Percentiles rank a stretch among this genome's conserved stretches.
Evolutionary conservation across 2,329 filamentous ascomycete genomes (phyloP).

Genomic region (Endoconidiophora laricicola): DNA sequence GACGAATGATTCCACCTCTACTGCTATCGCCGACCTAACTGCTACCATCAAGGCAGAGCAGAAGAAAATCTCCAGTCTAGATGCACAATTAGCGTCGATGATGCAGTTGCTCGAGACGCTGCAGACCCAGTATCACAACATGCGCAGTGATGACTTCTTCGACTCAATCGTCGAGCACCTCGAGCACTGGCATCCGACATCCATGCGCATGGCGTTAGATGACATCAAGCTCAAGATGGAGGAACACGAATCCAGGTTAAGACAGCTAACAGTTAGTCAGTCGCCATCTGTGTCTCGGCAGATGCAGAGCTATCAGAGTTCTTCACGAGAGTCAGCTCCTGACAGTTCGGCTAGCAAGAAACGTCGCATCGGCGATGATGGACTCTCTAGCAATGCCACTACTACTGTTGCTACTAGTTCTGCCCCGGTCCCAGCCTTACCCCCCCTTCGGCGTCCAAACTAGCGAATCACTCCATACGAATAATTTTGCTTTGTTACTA

Average conservation of each 20-base stretch:
- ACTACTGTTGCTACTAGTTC: too few relatives aligned
- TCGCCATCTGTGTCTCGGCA: too few relatives aligned
- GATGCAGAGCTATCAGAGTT: too few relatives aligned
- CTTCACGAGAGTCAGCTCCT: too few relatives aligned
- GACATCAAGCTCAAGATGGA: not conserved
- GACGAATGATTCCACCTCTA: not conserved
- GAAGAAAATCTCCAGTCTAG: not conserved
- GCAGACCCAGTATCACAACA: constrained; percentile 3
- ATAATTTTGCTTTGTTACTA: too few relatives aligned
- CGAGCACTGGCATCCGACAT: constrained; percentile 11
- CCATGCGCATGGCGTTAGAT: constrained; percentile 2
- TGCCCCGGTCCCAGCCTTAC: too few relatives aligned
- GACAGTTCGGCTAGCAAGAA: too few relatives aligned
- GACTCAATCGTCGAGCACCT: constrained; percentile 10
- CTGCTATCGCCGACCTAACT: not conserved
- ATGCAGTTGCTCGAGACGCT: constrained; percentile 3
- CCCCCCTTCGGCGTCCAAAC: too few relatives aligned
- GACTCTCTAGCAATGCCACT: too few relatives aligned
- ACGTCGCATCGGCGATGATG: too few relatives aligned
- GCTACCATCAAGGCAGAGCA: not conserved
- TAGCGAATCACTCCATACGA: too few relatives aligned
- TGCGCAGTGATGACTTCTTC: constrained; percentile 6
- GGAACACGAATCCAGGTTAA: not conserved
- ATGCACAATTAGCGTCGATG: not conserved
- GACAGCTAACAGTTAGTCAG: too few relatives aligned